Percentiles rank a stretch among this genome's conserved stretches.
phyloP scores from a whole-genome alignment of 352 stramenopile genomes.

The Aphanomyces stellatus region DNA sequence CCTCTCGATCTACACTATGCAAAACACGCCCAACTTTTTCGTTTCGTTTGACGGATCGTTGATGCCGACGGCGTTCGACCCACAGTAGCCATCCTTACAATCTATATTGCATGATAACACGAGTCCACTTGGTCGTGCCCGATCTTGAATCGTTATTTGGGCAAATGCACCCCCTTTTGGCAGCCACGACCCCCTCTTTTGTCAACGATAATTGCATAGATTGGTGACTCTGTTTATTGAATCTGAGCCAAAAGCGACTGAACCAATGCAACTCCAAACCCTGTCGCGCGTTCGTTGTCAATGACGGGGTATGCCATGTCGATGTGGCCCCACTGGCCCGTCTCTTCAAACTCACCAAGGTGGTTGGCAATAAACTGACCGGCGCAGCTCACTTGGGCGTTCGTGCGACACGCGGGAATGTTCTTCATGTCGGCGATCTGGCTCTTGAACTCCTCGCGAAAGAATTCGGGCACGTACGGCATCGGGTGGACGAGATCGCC shows the following conservation, averaged over 20 bases:
- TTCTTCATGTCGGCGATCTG: slow-evolving; percentile 88
- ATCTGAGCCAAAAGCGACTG: neutral
- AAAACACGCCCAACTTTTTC: neutral
- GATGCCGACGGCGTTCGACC: neutral
- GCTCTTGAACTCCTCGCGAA: slow-evolving; percentile 63
- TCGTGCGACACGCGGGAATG: slow-evolving; percentile 59
- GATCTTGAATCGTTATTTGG: too few species aligned
- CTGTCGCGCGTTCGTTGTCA: slow-evolving; percentile 45
- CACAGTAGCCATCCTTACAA: too few species aligned
- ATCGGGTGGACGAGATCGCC: slow-evolving; percentile 79
- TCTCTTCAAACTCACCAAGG: slow-evolving; percentile 39
- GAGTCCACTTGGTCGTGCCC: too few species aligned
- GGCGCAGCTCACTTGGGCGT: slow-evolving; percentile 71
- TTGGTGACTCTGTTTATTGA: neutral
- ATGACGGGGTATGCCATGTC: slow-evolving; percentile 73
- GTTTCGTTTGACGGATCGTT: neutral
- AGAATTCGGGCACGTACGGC: slow-evolving; percentile 77
- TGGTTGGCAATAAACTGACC: slow-evolving; percentile 85
- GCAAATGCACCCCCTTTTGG: too few species aligned
- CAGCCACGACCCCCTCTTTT: too few species aligned
- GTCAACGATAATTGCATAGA: too few species aligned
- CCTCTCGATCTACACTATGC: neutral
- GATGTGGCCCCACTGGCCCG: slow-evolving; percentile 69
- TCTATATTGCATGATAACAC: too few species aligned
- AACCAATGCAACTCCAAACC: slow-evolving; percentile 73